Conservation (phyloP, 1,284 basidiomycete species). For the Chalciporus sp. region DNA sequence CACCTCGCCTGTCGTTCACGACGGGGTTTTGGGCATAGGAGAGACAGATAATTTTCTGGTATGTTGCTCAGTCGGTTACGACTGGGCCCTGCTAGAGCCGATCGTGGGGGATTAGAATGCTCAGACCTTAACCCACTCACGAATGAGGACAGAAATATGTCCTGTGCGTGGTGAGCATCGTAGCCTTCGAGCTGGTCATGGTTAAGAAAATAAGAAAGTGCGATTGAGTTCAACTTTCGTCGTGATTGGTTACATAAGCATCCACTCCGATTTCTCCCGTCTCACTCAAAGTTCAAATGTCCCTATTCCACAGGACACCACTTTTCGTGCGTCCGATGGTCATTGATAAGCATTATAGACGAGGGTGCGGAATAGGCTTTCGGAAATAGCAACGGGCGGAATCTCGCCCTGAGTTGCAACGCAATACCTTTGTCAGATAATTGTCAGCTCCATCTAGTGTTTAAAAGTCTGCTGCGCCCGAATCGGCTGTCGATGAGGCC, state of each 20-base stretch:
- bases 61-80: slow-evolving; percentile 33
- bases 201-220: background rate
- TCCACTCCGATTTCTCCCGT: too few relatives aligned
- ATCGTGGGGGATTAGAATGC: slow-evolving; percentile 33
- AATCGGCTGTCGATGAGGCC: too few relatives aligned
- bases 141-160: slow-evolving; percentile 12
- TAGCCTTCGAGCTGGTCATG: slow-evolving; percentile 36
- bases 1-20: slow-evolving; percentile 27
- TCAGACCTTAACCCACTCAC: slow-evolving; percentile 41
- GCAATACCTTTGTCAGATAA: too few relatives aligned
- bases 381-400: too few relatives aligned
- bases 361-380: too few relatives aligned
- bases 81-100: slow-evolving; percentile 35
- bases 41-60: slow-evolving; percentile 31
- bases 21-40: slow-evolving; percentile 28
- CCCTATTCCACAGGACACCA: too few relatives aligned
- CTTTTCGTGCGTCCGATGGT: too few relatives aligned
- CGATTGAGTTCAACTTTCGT: background rate
- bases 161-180: slow-evolving; percentile 32
- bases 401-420: too few relatives aligned
- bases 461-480: too few relatives aligned
- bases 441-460: too few relatives aligned
- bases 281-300: too few relatives aligned
- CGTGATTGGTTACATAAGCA: background rate
- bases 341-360: too few relatives aligned